Conservation (phyloP, 805 yeast genomes). For the Lachancea lanzarotensis region DNA sequence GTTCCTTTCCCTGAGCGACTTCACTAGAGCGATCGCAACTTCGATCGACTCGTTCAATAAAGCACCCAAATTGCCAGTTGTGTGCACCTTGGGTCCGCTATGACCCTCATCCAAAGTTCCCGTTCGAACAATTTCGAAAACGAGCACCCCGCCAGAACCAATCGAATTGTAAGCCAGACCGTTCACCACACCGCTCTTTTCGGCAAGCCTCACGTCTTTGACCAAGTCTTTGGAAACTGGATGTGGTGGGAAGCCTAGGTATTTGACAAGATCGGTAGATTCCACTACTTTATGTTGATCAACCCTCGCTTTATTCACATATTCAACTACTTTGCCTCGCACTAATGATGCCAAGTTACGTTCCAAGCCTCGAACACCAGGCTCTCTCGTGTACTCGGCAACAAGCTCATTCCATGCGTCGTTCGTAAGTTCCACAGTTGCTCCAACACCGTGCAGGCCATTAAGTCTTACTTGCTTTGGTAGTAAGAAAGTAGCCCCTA, state of each 20-base stretch:
- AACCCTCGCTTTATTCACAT: slow-evolving; percentile 23
- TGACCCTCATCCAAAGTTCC: slow-evolving; percentile 30
- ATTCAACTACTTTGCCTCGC: slow-evolving; percentile 75
- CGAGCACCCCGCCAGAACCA: slow-evolving; percentile 76
- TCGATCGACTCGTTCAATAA: slow-evolving; percentile 76
- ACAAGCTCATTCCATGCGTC: slow-evolving; percentile 57
- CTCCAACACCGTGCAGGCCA: slow-evolving; percentile 41
- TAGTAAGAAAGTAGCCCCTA: slow-evolving; percentile 59
- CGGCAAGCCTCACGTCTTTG: slow-evolving; percentile 42
- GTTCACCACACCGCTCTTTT: slow-evolving; percentile 67
- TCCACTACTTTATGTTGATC: slow-evolving; percentile 36
- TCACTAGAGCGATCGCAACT: slow-evolving; percentile 69
- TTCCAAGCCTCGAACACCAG: slow-evolving; percentile 80
- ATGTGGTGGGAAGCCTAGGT: slow-evolving; percentile 60
- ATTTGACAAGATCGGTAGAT: slow-evolving; percentile 53
- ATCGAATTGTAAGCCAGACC: slow-evolving; percentile 83
- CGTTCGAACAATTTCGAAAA: slow-evolving; percentile 65
- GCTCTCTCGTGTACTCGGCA: slow-evolving; percentile 68
- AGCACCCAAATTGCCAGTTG: slow-evolving; percentile 80
- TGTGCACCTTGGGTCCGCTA: slow-evolving; percentile 39
- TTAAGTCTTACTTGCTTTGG: slow-evolving; percentile 70
- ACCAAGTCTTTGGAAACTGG: slow-evolving; percentile 38
- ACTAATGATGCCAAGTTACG: slow-evolving; percentile 70
- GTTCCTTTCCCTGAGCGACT: slow-evolving; percentile 42
- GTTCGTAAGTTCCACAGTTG: slow-evolving; percentile 41